Percentiles rank a stretch among this genome's conserved stretches.
Evolutionary conservation across 305 asterid genomes (phyloP).

Genomic region (Rubia balearica): DNA sequence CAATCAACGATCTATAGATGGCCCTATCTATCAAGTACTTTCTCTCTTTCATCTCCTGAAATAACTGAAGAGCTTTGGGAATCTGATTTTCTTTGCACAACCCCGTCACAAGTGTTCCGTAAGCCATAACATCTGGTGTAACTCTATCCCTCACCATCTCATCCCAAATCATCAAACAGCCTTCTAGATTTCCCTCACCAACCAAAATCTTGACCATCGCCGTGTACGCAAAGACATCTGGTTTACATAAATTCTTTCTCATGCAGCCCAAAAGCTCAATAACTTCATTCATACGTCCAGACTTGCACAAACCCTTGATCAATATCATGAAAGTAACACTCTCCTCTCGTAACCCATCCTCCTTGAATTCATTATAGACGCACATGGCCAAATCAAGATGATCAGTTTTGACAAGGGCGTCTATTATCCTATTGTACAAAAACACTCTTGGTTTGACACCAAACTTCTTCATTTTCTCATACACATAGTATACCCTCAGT

Average conservation of each 20-base stretch:
- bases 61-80: constrained; percentile 52
- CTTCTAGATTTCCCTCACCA: constrained; percentile 62
- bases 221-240: constrained; percentile 94
- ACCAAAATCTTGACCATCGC: constrained; percentile 73
- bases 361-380: constrained; percentile 72
- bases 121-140: constrained; percentile 86
- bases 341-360: constrained; percentile 69
- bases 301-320: constrained; percentile 80
- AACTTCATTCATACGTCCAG: constrained; percentile 52
- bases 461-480: constrained; percentile 88
- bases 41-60: constrained; percentile 75
- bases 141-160: constrained; percentile 66
- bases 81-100: constrained; percentile 51
- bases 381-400: constrained; percentile 76
- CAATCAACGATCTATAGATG: constrained; percentile 70
- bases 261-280: constrained; percentile 54
- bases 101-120: constrained; percentile 61
- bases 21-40: constrained; percentile 66
- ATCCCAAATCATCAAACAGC: constrained; percentile 74
- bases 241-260: constrained; percentile 76
- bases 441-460: constrained; percentile 85
- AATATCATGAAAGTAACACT: constrained; percentile 71
- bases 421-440: constrained; percentile 78
- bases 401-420: constrained; percentile 74
- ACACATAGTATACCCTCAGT: constrained; percentile 74